Conservation (phyloP, 306 rosid genomes). For the Malus sieversii region DNA sequence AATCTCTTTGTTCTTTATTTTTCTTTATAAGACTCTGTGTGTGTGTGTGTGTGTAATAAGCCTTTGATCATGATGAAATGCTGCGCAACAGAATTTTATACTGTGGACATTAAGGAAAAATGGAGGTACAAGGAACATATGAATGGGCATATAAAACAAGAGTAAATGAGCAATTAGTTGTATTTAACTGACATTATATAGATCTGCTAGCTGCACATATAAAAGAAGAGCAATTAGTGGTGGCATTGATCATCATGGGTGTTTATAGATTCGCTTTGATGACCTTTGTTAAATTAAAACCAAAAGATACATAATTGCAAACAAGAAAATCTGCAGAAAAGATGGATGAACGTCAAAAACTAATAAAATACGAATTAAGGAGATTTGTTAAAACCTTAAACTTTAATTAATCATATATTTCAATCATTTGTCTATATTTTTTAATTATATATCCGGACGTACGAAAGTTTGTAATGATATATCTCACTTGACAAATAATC, state of each 20-base stretch:
- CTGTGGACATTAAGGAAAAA: slow-evolving; percentile 33
- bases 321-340: slow-evolving; percentile 21
- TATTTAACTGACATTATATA: slow-evolving; percentile 5
- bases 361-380: slow-evolving; percentile 16
- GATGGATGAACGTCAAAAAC: slow-evolving; percentile 10
- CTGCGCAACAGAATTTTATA: slow-evolving; percentile 25
- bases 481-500: slow-evolving; percentile 33
- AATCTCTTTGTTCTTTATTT: background rate
- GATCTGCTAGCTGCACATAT: slow-evolving; percentile 15
- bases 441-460: slow-evolving; percentile 2
- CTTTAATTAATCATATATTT: slow-evolving; percentile 24
- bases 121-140: slow-evolving; percentile 34
- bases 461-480: background rate
- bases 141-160: slow-evolving; percentile 6
- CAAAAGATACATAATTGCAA: background rate
- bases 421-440: slow-evolving; percentile 25
- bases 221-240: slow-evolving; percentile 19
- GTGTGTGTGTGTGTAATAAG: background rate
- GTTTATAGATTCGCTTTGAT: slow-evolving; percentile 41
- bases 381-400: slow-evolving; percentile 32
- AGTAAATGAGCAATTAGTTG: slow-evolving; percentile 3
- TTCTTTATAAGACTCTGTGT: background rate
- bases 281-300: slow-evolving; percentile 12
- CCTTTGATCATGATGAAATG: background rate
- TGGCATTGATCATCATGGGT: background rate